Evolutionary conservation across 2,329 filamentous ascomycete species (phyloP), one percentile per base, ranked within the genome.

Genomic region (Aureobasidium sp.): DNA sequence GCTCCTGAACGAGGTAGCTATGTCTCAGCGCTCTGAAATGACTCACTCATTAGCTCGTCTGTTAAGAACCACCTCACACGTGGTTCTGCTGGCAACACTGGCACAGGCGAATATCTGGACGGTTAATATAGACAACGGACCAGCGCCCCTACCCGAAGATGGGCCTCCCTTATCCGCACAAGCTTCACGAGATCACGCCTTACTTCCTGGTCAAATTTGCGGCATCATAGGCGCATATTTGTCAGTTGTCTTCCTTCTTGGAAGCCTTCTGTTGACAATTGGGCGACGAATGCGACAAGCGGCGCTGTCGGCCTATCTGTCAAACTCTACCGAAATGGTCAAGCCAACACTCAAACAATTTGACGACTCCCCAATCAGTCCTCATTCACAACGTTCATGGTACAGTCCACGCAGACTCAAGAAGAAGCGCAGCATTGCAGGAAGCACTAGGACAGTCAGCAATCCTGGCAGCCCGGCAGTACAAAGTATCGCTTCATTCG

Each of bases 161-260:
- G 80, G 80, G 6, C 79, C 83, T 55, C 73, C 79, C 7, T 66
- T 82, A 39, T 82, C 82, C 35, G 74, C 75, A 53, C 70, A 76
- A 61, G 79, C 83, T 32, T 68, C 81, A 44, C 74, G 81, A 61
- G 76, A 90, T 66, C 72, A 73, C 58, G 70, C 77, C 16, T 81
- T 85, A 53, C 79, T 96, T 19, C 88, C 90, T 16, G 84, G 82
- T 55, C 85, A 96, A 69, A 84, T 96, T 61, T 85, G 86, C 58
- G 88, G 84, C 60, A 86, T 97, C 56, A 78, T 91, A 55, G 89
- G 84, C 57, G 84, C 87, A 55, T 96, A 96, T 80, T 77, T 90
- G 55, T 68, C 88, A 56, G 87, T 83, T 30, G 77, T 94, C 64
- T 76, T 89, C 63, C 69, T 93, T 62, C 81, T 93, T 62, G 84